Base-by-base conservation (phyloP, 129 eudicot genomes). In the Chrysanthemum makinoi region DNA sequence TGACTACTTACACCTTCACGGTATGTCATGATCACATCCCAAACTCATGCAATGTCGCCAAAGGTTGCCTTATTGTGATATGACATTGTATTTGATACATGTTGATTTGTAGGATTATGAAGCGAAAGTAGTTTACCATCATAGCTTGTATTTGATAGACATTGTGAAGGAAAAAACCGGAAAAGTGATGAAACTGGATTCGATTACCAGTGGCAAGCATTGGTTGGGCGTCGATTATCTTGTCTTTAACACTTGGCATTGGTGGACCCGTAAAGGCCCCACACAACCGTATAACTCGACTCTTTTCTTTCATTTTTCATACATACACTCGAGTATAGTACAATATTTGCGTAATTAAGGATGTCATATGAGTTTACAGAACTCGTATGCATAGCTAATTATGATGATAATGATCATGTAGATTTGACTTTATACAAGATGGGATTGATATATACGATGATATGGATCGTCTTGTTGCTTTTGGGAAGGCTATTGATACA, bases 191-290 rank as follows among this genome's bases (percentile, higher is more conserved):
- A 81, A 87, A 59, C 74, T 90, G 47, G 83, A 90, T 67, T 87
- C 86, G 2, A 83, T 90, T 55, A 59, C 64, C 53, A 68, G 65
- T 57, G 97, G 85, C 62, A 66, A 67, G 13, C 75, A 66, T 17
- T 91, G 97, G 97, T 81, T 22, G 74, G 86, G 71, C 6, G 72
- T 69, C 44, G 91, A 91, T 66, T 61, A 82, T 69, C 78, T 91
- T 5, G 77, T 91, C 30, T 91, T 91, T 77, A 91, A 91, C 86
- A 74, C 97, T n/a, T 91, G 91, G 91, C 95, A 87, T 52, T 91
- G 97, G 97, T 91, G 97, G 97, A 51, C 51, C 8, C 91, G 86
- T 66, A 74, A 61, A 3, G 91, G 89, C 46, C 70, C 70, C 1
- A 22, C 76, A 14, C 94, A 75, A 80, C 83, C 86, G 90, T 88